Conservation (phyloP, 768 basidiomycete genomes). For the Agaricus subrufescens region DNA sequence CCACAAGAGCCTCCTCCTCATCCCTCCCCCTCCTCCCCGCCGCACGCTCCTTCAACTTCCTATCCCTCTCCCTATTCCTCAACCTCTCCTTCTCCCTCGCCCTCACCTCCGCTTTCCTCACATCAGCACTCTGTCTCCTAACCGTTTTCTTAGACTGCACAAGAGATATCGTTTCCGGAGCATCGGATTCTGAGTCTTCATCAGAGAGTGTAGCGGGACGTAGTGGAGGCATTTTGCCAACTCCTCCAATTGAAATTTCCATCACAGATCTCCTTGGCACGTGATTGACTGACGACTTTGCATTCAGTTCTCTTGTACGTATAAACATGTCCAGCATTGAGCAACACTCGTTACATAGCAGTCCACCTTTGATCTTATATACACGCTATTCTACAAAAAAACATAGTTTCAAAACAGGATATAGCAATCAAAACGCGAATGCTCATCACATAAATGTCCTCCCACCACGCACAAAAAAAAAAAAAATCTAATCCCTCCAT, state of each 20-base stretch:
- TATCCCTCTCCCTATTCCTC: not conserved
- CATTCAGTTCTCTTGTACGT: too few species aligned
- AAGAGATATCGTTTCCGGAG: not conserved
- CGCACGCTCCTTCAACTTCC: not conserved
- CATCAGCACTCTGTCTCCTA: not conserved
- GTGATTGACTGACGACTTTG: too few species aligned
- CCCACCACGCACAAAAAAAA: slow-evolving; percentile 6
- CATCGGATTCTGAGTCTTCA: not conserved
- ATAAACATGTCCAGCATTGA: too few species aligned
- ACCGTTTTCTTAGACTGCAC: not conserved
- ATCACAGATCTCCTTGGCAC: too few species aligned
- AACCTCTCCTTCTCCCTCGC: not conserved
- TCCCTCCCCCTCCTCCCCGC: not conserved
- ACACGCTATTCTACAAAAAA: too few species aligned
- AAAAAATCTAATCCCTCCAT: slow-evolving; percentile 20
- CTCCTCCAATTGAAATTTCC: too few species aligned
- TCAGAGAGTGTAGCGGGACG: not conserved
- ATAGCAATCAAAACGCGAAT: too few species aligned
- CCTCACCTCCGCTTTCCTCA: not conserved
- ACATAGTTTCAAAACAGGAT: too few species aligned
- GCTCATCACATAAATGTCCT: too few species aligned
- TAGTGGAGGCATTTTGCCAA: not conserved
- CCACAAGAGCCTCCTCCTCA: not conserved
- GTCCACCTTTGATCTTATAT: too few species aligned
- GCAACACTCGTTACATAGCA: too few species aligned